Evolutionary conservation across 1,139 yeast species (phyloP), one percentile per base, ranked within the genome.

Genomic region (Scheffersomyces illinoinensis): DNA sequence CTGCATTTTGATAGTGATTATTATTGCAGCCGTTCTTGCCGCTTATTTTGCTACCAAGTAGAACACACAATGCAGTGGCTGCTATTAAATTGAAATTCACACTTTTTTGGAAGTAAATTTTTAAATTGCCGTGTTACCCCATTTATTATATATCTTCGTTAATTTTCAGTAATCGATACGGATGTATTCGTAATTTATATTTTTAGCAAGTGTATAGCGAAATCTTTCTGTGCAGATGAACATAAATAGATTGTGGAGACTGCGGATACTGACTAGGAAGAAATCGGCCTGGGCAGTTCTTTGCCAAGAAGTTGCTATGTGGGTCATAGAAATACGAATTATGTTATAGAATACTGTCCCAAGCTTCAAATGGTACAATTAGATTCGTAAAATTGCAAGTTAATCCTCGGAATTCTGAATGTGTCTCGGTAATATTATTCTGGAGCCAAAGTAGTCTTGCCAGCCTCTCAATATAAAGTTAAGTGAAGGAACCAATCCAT

Each of bases 11-110:
- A 79, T 90, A 61, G 73, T 89, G 61, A 79, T 86, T 64, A 81
- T 88, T 62, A 77, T 90, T 68, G 90, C 91, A 54, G 84, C 89
- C 61, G 89, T 88, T 58, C 83, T 90, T 62, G 82, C 79, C 62
- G 69, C 71, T 51, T 74, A 75, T 68, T 76, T 77, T 59, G 82
- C 81, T 57, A 66, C 71, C 56, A 69, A 62, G 60, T 59, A 60
- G 54, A 33, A 33, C 43, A 33, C 43, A 33, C 5, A 12, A 24
- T 24, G 7, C 12, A 12, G 43, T 12, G 10, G 43, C 10, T 10
- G 43, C 14, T 12, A 33, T 12, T 33, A 14, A 33, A 10, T 33
- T 33, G 14, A 33, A 8, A 33, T 8, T 33, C 10, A 33, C 14
- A 12, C 4, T 5, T 10, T 33, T 33, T 33, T 33, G 17, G 43